A percentile compares a stretch with the other conserved stretches of the same genome.
Conservation (phyloP, 192 early-diverging fungal species). For the Entophlyctis luteolus region DNA sequence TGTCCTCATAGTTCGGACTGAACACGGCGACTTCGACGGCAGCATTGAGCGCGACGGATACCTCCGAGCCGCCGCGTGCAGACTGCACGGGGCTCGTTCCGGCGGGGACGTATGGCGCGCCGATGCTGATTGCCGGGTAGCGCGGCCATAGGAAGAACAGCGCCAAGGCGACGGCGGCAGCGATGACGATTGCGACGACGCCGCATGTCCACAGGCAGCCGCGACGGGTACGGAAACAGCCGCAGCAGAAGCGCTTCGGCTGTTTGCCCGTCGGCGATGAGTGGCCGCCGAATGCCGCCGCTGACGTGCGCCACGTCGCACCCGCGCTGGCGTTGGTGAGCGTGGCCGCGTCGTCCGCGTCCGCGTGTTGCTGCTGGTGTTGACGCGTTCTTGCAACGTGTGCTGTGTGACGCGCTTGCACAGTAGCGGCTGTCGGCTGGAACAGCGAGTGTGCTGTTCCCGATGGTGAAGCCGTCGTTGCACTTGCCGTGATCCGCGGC, state of each 20-base stretch:
- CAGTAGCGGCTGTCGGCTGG: background rate
- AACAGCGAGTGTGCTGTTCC: background rate
- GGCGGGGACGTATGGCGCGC: slow-evolving; percentile 6
- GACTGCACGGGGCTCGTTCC: background rate
- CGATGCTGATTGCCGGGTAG: slow-evolving; percentile 1
- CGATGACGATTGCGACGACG: background rate
- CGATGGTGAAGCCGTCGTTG: background rate
- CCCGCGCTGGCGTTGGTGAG: background rate
- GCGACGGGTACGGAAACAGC: slow-evolving; percentile 14
- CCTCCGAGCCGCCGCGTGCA: background rate
- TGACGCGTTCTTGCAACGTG: background rate
- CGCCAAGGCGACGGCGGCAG: slow-evolving; percentile 16
- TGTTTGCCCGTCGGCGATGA: no score
- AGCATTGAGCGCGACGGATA: background rate
- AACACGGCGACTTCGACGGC: slow-evolving; percentile 13
- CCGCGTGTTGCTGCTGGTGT: background rate
- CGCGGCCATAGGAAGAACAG: slow-evolving; percentile 24
- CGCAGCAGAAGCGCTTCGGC: background rate
- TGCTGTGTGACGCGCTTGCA: background rate
- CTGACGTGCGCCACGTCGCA: background rate
- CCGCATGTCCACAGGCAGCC: slow-evolving; percentile 7
- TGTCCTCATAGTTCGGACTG: slow-evolving; percentile 21
- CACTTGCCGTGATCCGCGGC: background rate
- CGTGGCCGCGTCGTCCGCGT: background rate
- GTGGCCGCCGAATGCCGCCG: background rate